Evolutionary conservation across 164 flowering plant genomes (phyloP), one percentile per base, ranked within the genome.

Genomic region (Dillenia turbinata): DNA sequence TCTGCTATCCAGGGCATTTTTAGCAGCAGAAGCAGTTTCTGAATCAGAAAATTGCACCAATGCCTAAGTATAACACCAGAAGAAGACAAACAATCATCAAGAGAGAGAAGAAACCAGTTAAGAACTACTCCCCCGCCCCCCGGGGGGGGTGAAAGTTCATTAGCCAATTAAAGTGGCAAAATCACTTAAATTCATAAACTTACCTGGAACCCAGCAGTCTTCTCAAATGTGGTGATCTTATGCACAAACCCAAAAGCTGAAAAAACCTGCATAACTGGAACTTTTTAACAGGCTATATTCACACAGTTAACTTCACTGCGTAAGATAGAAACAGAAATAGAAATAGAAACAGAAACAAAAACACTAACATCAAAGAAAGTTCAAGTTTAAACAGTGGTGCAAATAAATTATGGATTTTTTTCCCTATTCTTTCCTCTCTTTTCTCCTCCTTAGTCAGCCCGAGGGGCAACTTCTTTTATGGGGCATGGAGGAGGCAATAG

Each of bases 201-300:
- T 15, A 89, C 98, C 98, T 90, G 98, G 65, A 90, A 94, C 40
- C 98, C 98, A 68, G 98, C 97, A 22, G 97, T 89, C 79, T 94
- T 94, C 77, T 94, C 98, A 77, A 94, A 94, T 26, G 98, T 94
- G 51, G 98, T 93, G 59, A 94, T 94, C 75, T 94, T 94, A 56
- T 89, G 97, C 54, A 94, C 98, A 82, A 84, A 84, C 8, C 98
- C 98, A 81, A 94, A 94, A 48, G 97, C 95, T 58, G 98, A 94
- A 73, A 94, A 94, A 1, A 94, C 98, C 98, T 94, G 93, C 83
- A 84, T 48, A 60, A 77, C 14, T 4, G 71, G 26, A 68, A 64
- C 53, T n/a, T 16, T 67, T n/a, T 33, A 33, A 33, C 7, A 33
- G 40, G 40, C 40, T 4, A 33, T 33, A 33, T 33, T 33, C 40